These are phyloP conservation scores for Triticum turgidum DNA, from an alignment of 176 grass and related monocot genomes.

Conservation along the genomic window DNA sequence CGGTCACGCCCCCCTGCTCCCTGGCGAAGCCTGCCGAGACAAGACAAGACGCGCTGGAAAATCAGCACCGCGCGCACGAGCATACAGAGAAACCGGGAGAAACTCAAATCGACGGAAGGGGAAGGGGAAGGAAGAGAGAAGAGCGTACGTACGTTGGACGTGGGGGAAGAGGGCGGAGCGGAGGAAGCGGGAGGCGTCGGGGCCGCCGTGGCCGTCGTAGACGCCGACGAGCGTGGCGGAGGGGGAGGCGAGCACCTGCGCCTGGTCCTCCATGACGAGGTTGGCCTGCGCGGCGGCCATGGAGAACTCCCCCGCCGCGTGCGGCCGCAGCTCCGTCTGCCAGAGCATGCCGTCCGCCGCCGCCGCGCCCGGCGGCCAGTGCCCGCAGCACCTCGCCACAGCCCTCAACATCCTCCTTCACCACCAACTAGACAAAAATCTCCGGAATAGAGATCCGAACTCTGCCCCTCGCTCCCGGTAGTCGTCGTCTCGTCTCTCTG, in stretches of 20 bases:
- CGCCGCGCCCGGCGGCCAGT: constrained; percentile 44
- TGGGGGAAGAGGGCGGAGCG: constrained; percentile 59
- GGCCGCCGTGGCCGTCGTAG: constrained; percentile 82
- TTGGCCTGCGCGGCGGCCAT: constrained; percentile 92
- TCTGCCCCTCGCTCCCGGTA: neutral
- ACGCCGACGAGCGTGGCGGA: constrained; percentile 65
- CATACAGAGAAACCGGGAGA: neutral
- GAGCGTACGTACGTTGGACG: constrained; percentile 55
- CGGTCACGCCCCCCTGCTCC: constrained; percentile 71
- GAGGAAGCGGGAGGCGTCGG: constrained; percentile 80
- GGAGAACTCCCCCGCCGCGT: constrained; percentile 88
- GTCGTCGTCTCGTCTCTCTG: neutral
- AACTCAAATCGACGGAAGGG: neutral
- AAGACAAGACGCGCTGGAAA: neutral
- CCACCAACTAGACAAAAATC: neutral
- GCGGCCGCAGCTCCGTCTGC: constrained; percentile 80
- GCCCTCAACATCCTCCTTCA: constrained; percentile 42
- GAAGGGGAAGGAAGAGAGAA: too few species aligned
- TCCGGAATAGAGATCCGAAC: neutral
- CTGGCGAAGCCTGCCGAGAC: constrained; percentile 44
- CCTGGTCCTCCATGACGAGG: constrained; percentile 78
- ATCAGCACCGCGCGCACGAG: neutral
- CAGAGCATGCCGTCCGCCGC: constrained; percentile 80
- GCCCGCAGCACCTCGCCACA: constrained; percentile 63
- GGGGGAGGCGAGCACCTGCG: constrained; percentile 82